Percentiles rank a stretch among this genome's conserved stretches.
These are phyloP conservation scores for Termitomyces sp. DNA, from an alignment of 768 basidiomycete genomes.

Conservation along the genomic window DNA sequence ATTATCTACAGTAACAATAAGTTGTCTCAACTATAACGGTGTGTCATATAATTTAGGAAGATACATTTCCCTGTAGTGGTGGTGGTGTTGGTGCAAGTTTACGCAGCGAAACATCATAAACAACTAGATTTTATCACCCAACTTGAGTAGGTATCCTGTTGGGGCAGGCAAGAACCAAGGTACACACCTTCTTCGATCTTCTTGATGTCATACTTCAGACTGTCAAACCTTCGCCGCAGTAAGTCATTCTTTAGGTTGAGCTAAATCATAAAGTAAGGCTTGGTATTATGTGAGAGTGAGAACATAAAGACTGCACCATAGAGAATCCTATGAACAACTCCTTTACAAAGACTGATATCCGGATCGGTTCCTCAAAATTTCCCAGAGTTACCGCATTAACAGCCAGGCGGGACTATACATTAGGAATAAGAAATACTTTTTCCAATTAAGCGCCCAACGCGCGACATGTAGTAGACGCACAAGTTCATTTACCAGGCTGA, in stretches of 20 bases:
- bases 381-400: conserved; percentile 82
- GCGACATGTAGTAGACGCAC: conserved; percentile 34
- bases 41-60: not conserved
- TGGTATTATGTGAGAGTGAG: not conserved
- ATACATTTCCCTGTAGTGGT: not conserved
- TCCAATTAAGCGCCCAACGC: not conserved
- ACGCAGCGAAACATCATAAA: conserved; percentile 80
- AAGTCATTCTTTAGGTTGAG: conserved; percentile 80
- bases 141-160: conserved; percentile 3
- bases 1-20: not conserved
- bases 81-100: conserved; percentile 38
- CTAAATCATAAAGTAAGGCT: conserved; percentile 29
- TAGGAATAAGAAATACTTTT: not conserved
- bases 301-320: conserved; percentile 46
- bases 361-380: conserved; percentile 74
- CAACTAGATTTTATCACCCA: conserved; percentile 47
- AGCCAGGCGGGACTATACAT: conserved; percentile 64
- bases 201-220: conserved; percentile 83
- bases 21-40: too few species aligned
- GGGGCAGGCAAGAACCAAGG: not conserved
- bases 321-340: conserved; percentile 82
- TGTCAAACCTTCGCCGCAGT: conserved; percentile 73
- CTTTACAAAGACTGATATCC: conserved; percentile 76
- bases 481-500: conserved; percentile 76
- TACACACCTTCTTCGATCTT: conserved; percentile 80